Evolutionary conservation across 2,329 filamentous ascomycete genomes (phyloP).

Genomic region (Ambrosiella beaveri): DNA sequence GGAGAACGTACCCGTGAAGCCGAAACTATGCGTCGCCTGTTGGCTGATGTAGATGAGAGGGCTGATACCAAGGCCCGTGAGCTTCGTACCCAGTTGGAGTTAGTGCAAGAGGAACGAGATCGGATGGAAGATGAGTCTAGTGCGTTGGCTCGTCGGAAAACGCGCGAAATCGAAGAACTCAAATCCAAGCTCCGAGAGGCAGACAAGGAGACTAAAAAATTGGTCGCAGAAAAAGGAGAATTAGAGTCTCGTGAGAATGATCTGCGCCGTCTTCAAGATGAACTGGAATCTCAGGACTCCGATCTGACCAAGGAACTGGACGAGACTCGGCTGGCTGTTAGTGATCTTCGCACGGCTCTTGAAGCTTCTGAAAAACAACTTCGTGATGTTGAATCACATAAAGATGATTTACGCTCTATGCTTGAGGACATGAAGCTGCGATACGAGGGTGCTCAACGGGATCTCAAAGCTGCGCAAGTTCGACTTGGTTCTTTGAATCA

Average conservation of each 20-base stretch:
- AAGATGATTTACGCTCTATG: conserved; percentile 52
- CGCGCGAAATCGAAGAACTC: conserved; percentile 74
- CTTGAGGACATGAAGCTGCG: conserved; percentile 63
- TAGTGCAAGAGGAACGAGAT: conserved; percentile 85
- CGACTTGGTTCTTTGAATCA: conserved; percentile 24
- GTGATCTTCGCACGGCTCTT: conserved; percentile 59
- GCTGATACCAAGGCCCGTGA: conserved; percentile 71
- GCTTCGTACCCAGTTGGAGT: conserved; percentile 75
- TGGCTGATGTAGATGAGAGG: conserved; percentile 71
- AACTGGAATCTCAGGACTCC: conserved; percentile 54
- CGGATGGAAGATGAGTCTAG: conserved; percentile 80
- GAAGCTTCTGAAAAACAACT: conserved; percentile 78
- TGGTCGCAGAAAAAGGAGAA: conserved; percentile 60
- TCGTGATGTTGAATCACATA: conserved; percentile 68
- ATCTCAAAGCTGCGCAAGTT: conserved; percentile 35
- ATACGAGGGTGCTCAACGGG: conserved; percentile 64
- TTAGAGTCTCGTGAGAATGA: conserved; percentile 57
- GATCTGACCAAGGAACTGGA: conserved; percentile 54
- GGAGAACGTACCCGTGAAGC: conserved; percentile 78
- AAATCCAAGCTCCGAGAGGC: conserved; percentile 63
- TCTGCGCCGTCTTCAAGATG: conserved; percentile 55
- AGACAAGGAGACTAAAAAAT: conserved; percentile 56
- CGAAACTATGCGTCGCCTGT: conserved; percentile 81
- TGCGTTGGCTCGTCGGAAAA: conserved; percentile 54
- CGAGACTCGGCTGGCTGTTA: conserved; percentile 61